phyloP scores from a whole-genome alignment of 2,329 filamentous ascomycete genomes.

The Fusarium compactum region DNA sequence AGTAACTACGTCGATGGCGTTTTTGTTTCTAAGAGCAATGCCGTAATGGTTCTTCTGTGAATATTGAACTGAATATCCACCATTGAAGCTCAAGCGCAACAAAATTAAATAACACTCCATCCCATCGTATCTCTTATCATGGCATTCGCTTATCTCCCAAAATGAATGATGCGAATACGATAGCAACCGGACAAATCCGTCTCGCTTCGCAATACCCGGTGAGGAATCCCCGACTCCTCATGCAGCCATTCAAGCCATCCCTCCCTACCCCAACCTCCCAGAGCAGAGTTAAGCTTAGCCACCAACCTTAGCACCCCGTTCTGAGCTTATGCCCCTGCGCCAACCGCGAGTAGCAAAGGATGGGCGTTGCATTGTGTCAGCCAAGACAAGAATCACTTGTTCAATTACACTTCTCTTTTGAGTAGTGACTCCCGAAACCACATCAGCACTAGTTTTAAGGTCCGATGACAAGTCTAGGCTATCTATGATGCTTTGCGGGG shows the following conservation, averaged over 20 bases:
- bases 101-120: not conserved
- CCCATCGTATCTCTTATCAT: not conserved
- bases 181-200: not conserved
- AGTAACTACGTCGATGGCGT: slow-evolving; percentile 2
- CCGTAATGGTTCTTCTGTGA: not conserved
- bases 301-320: slow-evolving; percentile 18
- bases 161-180: not conserved
- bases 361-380: slow-evolving; percentile 22
- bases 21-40: not conserved
- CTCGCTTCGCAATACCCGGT: not conserved
- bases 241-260: slow-evolving; percentile 1
- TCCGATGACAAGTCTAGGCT: slow-evolving; percentile 11
- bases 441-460: slow-evolving; percentile 23
- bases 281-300: slow-evolving; percentile 34
- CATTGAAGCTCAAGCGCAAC: accelerated
- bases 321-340: slow-evolving; percentile 6
- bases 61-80: too few species aligned
- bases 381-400: slow-evolving; percentile 19
- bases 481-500: slow-evolving; percentile 23
- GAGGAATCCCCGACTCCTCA: not conserved
- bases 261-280: not conserved
- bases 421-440: slow-evolving; percentile 31
- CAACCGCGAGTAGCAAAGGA: not conserved
- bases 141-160: not conserved
- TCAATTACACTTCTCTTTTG: slow-evolving; percentile 23